These are phyloP conservation scores for Hura crepitans DNA, from an alignment of 441 rosid genomes.

Conservation along the genomic window DNA sequence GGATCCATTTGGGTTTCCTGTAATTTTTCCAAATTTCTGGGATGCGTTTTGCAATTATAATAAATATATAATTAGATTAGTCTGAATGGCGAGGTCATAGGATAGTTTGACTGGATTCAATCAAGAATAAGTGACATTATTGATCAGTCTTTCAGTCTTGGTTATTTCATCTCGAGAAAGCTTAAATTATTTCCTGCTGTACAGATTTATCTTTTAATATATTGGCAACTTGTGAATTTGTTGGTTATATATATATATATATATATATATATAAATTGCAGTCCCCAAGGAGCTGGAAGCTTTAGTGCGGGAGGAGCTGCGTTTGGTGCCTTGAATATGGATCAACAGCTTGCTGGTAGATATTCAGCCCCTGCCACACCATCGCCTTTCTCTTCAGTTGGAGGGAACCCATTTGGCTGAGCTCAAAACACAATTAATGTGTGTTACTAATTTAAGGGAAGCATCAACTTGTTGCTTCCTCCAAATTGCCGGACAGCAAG, in stretches of 20 bases:
- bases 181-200: not conserved
- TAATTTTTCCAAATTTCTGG: not conserved
- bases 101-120: not conserved
- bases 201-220: slow-evolving; percentile 8
- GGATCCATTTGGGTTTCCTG: not conserved
- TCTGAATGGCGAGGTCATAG: not conserved
- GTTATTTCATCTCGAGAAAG: not conserved
- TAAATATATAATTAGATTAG: not conserved
- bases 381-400: slow-evolving; percentile 42
- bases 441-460: slow-evolving; percentile 9
- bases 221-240: not conserved
- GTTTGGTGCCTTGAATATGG: slow-evolving; percentile 33
- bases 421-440: slow-evolving; percentile 8
- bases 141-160: not conserved
- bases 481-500: slow-evolving; percentile 27
- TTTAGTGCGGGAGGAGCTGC: slow-evolving; percentile 33
- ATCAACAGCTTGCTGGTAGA: slow-evolving; percentile 42
- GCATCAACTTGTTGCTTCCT: slow-evolving; percentile 42
- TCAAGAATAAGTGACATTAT: no score
- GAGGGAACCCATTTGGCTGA: slow-evolving; percentile 78
- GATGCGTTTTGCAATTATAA: not conserved
- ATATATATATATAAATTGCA: slow-evolving; percentile 24
- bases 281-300: slow-evolving; percentile 43
- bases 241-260: not conserved
- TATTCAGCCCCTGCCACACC: slow-evolving; percentile 39